phyloP scores from a whole-genome alignment of 73 alveolate genomes.

The Paramecium pentaurelia region DNA sequence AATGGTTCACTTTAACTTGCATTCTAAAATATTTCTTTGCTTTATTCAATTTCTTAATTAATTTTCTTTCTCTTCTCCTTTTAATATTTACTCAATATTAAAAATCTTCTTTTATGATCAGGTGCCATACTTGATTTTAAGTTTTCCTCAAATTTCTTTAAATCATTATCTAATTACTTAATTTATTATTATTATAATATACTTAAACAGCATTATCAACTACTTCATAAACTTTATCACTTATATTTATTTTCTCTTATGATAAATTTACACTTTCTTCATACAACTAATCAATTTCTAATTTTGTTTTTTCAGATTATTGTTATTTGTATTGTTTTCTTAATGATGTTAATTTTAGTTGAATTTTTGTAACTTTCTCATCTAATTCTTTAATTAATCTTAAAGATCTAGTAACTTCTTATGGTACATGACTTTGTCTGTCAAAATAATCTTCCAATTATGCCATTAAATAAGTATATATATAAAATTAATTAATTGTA shows the following conservation, averaged over 20 bases:
- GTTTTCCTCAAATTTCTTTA: constrained; percentile 40
- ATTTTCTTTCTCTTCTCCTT: constrained; percentile 33
- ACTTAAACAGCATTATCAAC: constrained; percentile 46
- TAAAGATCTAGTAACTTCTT: constrained; percentile 5
- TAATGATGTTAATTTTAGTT: background rate
- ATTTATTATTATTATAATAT: background rate
- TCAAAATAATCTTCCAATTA: constrained; percentile 50
- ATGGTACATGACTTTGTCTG: constrained; percentile 38
- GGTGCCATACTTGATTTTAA: constrained; percentile 37
- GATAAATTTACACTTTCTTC: background rate
- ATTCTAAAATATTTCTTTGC: constrained; percentile 32
- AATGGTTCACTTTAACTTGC: constrained; percentile 39
- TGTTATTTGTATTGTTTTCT: background rate
- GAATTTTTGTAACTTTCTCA: constrained; percentile 14
- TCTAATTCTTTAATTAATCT: constrained; percentile 30
- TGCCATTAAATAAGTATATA: constrained; percentile 8
- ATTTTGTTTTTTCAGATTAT: background rate
- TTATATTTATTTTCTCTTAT: background rate
- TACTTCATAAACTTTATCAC: constrained; percentile 24
- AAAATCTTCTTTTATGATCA: constrained; percentile 39
- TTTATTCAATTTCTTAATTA: constrained; percentile 36
- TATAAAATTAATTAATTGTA: background rate
- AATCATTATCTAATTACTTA: constrained; percentile 14
- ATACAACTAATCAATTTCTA: background rate
- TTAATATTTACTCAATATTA: background rate